phyloP scores from a whole-genome alignment of 176 grass and related monocot species.

The Aegilops sharonensis region DNA sequence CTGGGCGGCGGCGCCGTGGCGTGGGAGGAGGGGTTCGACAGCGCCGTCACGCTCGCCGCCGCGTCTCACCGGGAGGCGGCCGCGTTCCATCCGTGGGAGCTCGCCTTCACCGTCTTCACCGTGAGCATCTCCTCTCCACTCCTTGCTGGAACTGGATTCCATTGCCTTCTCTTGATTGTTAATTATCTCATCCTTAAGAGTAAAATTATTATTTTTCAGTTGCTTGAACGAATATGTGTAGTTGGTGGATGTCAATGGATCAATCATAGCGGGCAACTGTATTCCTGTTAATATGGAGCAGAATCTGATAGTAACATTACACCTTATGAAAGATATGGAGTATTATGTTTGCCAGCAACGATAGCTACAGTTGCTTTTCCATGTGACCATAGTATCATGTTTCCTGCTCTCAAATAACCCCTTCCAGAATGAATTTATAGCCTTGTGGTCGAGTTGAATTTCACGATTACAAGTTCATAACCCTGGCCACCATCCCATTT shows the following conservation, averaged over 20 bases:
- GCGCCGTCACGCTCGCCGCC: slow-evolving; percentile 57
- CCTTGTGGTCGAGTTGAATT: neutral
- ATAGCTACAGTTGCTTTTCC: neutral
- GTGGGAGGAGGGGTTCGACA: slow-evolving; percentile 93
- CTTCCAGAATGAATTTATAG: neutral
- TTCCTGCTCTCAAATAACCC: neutral
- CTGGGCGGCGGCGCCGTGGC: neutral
- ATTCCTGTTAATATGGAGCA: neutral
- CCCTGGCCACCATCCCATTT: neutral
- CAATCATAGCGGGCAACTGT: neutral
- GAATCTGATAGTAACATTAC: slow-evolving; percentile 12
- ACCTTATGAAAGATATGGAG: neutral
- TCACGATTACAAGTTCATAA: neutral
- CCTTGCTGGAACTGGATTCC: neutral
- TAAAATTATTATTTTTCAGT: neutral
- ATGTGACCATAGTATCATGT: neutral
- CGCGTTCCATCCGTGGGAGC: slow-evolving; percentile 79
- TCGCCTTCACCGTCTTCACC: slow-evolving; percentile 75
- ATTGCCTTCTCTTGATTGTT: neutral
- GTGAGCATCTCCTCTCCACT: slow-evolving; percentile 43
- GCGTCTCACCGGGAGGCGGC: slow-evolving; percentile 53
- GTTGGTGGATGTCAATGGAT: slow-evolving; percentile 17
- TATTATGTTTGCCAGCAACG: neutral
- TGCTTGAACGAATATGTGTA: neutral
- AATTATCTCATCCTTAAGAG: neutral